A percentile compares a stretch with the other conserved stretches of the same genome.
Conservation (phyloP, 148 eudicot species). For the Hydrangea macrophylla region DNA sequence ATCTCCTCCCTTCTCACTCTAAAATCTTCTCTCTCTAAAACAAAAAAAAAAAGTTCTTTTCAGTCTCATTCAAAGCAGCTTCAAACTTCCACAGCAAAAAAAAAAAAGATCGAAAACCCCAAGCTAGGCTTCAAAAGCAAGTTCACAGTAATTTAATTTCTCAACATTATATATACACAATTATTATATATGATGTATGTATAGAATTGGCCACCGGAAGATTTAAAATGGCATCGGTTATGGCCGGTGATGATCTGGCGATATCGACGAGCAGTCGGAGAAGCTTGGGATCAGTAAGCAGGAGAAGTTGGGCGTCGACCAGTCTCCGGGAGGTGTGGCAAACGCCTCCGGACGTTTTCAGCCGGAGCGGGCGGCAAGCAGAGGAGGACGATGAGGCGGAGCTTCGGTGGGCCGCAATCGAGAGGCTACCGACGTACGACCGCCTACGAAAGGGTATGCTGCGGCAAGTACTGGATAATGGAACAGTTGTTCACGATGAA, state of each 20-base stretch:
- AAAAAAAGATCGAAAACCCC: no score
- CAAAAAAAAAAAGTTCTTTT: no score
- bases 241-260: slow-evolving; percentile 4
- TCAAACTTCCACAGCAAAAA: no score
- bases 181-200: no score
- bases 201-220: no score
- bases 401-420: slow-evolving; percentile 68
- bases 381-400: slow-evolving; percentile 49
- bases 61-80: no score
- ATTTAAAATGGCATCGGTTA: neutral
- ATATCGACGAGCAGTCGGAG: slow-evolving; percentile 1
- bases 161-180: no score
- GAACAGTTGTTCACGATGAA: slow-evolving; percentile 22
- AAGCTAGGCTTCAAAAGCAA: no score
- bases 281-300: slow-evolving; percentile 7
- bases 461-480: slow-evolving; percentile 38
- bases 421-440: slow-evolving; percentile 55
- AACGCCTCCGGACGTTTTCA: slow-evolving; percentile 18
- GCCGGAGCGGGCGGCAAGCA: slow-evolving; percentile 21
- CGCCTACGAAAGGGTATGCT: slow-evolving; percentile 55
- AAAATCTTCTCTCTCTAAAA: no score
- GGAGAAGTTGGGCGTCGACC: slow-evolving; percentile 9
- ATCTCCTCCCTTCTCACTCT: no score
- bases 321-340: slow-evolving; percentile 21
- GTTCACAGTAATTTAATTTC: no score